Evolutionary conservation across 306 rosid genomes (phyloP).

Genomic region (Cercis canadensis): DNA sequence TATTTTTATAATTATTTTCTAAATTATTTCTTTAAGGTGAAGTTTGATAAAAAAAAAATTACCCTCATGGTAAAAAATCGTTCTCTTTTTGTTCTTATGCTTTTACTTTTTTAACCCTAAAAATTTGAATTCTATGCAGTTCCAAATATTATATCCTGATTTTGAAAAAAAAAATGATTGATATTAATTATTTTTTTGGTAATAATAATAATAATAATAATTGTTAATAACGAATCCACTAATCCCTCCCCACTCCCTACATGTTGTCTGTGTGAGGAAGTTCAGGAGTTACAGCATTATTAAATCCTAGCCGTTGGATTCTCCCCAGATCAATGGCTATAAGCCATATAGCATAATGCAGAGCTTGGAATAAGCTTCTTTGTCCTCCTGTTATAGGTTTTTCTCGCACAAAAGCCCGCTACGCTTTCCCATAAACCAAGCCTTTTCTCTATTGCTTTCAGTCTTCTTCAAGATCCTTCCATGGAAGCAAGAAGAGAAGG

Average conservation of each 20-base stretch:
- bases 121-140: too few relatives aligned
- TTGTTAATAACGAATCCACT: constrained; percentile 49
- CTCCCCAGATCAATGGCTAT: constrained; percentile 42
- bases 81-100: too few relatives aligned
- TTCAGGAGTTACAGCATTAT: constrained; percentile 62
- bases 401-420: constrained; percentile 21
- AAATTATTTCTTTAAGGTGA: too few relatives aligned
- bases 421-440: constrained; percentile 32
- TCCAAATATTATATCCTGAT: background rate
- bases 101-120: too few relatives aligned
- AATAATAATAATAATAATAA: too few relatives aligned
- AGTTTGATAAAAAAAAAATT: too few relatives aligned
- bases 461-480: constrained; percentile 25
- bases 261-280: constrained; percentile 55
- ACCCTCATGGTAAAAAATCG: too few relatives aligned
- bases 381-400: constrained; percentile 31
- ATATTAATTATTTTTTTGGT: too few relatives aligned
- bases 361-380: constrained; percentile 51
- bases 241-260: constrained; percentile 58
- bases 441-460: constrained; percentile 32
- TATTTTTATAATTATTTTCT: too few relatives aligned
- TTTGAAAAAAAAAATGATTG: too few relatives aligned
- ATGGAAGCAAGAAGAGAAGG: constrained; percentile 48
- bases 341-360: constrained; percentile 50
- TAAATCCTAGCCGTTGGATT: constrained; percentile 53